Base-by-base conservation (phyloP, 208 protist genomes). In the Crithidia sp. region DNA sequence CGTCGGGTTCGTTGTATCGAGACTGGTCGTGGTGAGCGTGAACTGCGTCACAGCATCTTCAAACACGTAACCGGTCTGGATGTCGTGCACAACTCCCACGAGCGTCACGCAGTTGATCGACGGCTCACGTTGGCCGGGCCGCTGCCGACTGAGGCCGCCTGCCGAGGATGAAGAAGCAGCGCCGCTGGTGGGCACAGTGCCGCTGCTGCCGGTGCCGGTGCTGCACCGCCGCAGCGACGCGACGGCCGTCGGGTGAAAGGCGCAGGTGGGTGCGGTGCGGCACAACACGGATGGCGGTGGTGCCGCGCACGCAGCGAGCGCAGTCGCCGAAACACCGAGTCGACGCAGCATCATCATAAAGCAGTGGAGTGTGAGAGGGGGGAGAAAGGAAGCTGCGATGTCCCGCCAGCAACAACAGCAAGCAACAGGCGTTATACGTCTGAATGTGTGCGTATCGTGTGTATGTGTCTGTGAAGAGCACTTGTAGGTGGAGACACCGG, bases 41-140 rank as follows among this genome's bases (percentile, higher is more conserved):
- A 97, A 97, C 81, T 97, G 93, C 36, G 87, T 93, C 41, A 97
- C 93, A 40, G 93, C 88, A 37, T 97, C 93, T 65, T 97, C 93
- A 59, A 92, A 97, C 53, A 97, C 93, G 74, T 88, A 97, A 17
- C 93, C 93, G 55, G 72, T 87, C 74, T 97, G 93, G 43, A 97
- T 85, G 76, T 97, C 93, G 77, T 97, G 93, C 66, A 87, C 91
- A 5, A 97, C 93, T n/a, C 93, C 93, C 19, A 97, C 89, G 2
- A 97, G 82, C 14, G 93, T 94, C 14, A 97, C 93, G 73, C 83
- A 91, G 81, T 97, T 97, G 55, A 97, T 86, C 17, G 81, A 84
- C 17, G 89, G 60, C 63, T 67, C 72, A 5, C 74, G 74, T 45
- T 65, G 56, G 8, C 67, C 74, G 14, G 62, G 65, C 14, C 69